Percentiles rank a stretch among this genome's conserved stretches.
phyloP scores from a whole-genome alignment of 495 filamentous ascomycete genomes.

The Massariosphaeria phaeospora region DNA sequence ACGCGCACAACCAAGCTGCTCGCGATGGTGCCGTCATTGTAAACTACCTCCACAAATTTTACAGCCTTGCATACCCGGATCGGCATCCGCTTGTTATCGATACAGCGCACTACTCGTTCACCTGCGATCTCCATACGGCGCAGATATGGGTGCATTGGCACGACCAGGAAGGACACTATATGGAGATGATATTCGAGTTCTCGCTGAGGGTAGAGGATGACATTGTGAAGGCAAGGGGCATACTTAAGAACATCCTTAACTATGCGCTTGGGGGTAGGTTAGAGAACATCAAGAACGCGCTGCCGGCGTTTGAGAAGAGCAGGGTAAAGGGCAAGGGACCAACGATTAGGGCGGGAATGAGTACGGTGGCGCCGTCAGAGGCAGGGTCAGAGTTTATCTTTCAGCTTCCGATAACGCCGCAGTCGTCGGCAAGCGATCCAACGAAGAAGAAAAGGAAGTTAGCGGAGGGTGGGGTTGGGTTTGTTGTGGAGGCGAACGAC shows the following conservation, averaged over 20 bases:
- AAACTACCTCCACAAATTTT: slow-evolving; percentile 15
- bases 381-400: neutral
- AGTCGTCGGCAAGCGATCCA: neutral
- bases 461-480: neutral
- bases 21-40: slow-evolving; percentile 6
- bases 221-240: neutral
- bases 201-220: too few relatives aligned
- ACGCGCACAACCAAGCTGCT: slow-evolving; percentile 5
- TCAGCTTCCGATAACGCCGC: slow-evolving; percentile 1
- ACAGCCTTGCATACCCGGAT: neutral
- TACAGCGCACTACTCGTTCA: too few relatives aligned
- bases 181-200: too few relatives aligned
- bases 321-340: neutral
- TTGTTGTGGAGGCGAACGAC: neutral
- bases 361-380: neutral
- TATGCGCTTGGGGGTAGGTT: neutral
- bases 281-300: neutral
- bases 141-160: too few relatives aligned
- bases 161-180: too few relatives aligned
- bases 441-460: neutral
- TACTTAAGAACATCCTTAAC: neutral
- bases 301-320: neutral
- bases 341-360: neutral
- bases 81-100: neutral
- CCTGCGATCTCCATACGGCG: too few relatives aligned